A percentile compares a stretch with the other conserved stretches of the same genome.
phyloP scores from a whole-genome alignment of 768 basidiomycete species.

The Nidularia sp. region DNA sequence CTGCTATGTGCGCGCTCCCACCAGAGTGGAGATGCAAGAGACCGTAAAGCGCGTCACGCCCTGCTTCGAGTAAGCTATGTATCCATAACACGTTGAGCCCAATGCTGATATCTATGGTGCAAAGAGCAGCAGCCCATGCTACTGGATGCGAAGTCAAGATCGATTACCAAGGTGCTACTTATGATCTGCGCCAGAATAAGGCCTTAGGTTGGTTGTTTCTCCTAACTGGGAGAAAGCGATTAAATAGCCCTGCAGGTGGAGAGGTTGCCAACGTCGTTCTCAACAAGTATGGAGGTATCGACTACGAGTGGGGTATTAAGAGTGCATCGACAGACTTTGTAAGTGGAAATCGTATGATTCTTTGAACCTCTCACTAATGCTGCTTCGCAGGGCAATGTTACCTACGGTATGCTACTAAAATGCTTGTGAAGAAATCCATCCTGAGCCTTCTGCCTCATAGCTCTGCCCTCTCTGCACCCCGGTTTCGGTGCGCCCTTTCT shows the following conservation, averaged over 20 bases:
- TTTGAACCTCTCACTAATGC: neutral
- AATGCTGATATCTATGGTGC: neutral
- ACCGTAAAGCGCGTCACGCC: conserved; percentile 57
- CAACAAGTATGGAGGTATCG: conserved; percentile 58
- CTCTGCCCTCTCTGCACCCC: conserved; percentile 69
- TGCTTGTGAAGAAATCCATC: neutral
- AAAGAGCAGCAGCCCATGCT: conserved; percentile 63
- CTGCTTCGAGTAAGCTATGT: conserved; percentile 62
- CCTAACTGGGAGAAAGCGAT: neutral
- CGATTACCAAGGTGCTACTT: conserved; percentile 24
- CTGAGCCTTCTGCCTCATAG: conserved; percentile 16
- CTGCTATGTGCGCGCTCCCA: conserved; percentile 73
- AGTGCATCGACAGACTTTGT: conserved; percentile 84
- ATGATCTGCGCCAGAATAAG: conserved; percentile 67
- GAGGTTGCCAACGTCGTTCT: conserved; percentile 61
- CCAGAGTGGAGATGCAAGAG: conserved; percentile 53
- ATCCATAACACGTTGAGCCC: neutral
- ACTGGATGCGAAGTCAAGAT: conserved; percentile 58
- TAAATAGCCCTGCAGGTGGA: conserved; percentile 35
- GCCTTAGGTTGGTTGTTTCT: conserved; percentile 40
- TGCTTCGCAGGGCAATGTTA: conserved; percentile 59
- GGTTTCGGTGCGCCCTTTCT: conserved; percentile 49
- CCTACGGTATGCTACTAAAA: conserved; percentile 47
- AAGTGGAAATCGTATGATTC: conserved; percentile 19
- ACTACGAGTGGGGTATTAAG: conserved; percentile 63